Evolutionary conservation across 805 yeast species (phyloP).

Genomic region (Nakazawaea wickerhamii): DNA sequence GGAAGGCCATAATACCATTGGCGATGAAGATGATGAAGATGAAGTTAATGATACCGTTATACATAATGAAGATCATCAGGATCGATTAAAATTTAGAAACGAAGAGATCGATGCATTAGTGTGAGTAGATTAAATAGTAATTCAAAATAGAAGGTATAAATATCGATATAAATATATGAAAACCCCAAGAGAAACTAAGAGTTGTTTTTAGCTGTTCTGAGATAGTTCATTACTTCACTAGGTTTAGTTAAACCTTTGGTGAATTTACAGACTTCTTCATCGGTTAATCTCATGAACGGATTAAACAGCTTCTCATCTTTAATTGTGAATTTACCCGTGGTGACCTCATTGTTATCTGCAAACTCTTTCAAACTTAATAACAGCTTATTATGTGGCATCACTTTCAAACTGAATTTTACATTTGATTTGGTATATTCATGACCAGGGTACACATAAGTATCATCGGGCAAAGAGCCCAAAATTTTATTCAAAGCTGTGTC

Average conservation of each 20-base stretch:
- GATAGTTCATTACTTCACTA: constrained; percentile 59
- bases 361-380: constrained; percentile 49
- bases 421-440: constrained; percentile 92
- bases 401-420: constrained; percentile 67
- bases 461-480: constrained; percentile 57
- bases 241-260: constrained; percentile 44
- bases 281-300: constrained; percentile 82
- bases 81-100: neutral
- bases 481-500: constrained; percentile 53
- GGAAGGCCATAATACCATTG: neutral
- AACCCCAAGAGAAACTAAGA: constrained; percentile 24
- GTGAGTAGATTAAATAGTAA: no score
- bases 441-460: constrained; percentile 82
- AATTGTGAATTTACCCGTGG: constrained; percentile 85
- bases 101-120: constrained; percentile 3
- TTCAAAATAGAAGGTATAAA: no score
- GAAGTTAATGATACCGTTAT: constrained; percentile 5
- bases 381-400: constrained; percentile 46
- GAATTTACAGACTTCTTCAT: constrained; percentile 53
- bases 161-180: neutral
- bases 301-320: constrained; percentile 77
- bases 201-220: constrained; percentile 74
- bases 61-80: neutral
- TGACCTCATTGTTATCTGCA: constrained; percentile 50
- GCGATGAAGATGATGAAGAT: neutral